Evolutionary conservation across 768 basidiomycete genomes (phyloP), one percentile per base, ranked within the genome.

Genomic region (Amanita pallidorosea): DNA sequence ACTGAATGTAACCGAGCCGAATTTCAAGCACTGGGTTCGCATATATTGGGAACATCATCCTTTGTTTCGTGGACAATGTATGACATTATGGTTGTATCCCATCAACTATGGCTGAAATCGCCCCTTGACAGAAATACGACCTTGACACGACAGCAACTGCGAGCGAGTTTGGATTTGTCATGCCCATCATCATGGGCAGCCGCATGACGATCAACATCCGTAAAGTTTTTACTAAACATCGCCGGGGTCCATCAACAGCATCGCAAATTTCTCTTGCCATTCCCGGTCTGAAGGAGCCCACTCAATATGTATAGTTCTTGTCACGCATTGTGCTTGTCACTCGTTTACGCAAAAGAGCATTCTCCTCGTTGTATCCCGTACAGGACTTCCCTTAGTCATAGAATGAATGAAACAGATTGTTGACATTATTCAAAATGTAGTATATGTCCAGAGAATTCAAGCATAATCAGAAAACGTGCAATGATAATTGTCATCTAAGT

Each of bases 181-280:
- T 45, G 43, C 43, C 43, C 8, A 45, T 45, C 43, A 27, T 45
- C n/a, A 45, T 45, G 43, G 27, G 43, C 17, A 45, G 43, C n/a
- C 25, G 29, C 9, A 45, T 45, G 25, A 29, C 27, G 7, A 45
- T 45, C 8, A 45, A 45, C 11, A 29, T 45, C 27, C 43, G 43
- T 3, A 45, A 29, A 31, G 43, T 29, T 0, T 45, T 25, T 27
- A 23, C 27, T n/a, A 29, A 45, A 17, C 43, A 45, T 27, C 15
- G 25, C 5, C 23, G 8, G 7, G 29, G 43, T 18, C 43, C 43
- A 17, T 7, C 29, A 17, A 29, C 43, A 29, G n/a, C 43, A 29
- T 45, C 43, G n/a, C 43, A 45, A n/a, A 27, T 45, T 27, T 45
- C 43, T 29, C 43, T 45, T 3, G 11, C 27, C 29, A 6, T 27